Base-by-base conservation (phyloP, 1,284 basidiomycete species). In the Termitomyces sp. region DNA sequence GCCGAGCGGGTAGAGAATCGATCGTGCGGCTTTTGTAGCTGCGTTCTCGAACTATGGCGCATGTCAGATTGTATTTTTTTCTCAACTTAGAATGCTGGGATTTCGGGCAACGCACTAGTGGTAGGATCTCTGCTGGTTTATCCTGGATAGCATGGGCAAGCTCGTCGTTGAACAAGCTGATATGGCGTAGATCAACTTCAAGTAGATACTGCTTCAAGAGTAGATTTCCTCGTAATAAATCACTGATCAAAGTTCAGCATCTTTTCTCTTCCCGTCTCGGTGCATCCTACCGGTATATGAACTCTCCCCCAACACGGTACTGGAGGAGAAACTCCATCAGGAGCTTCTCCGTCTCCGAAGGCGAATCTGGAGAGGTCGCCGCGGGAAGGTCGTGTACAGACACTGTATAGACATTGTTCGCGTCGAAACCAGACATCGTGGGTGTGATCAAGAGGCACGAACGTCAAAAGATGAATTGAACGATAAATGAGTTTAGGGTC, bases 101-200 rank as follows among this genome's bases (percentile, higher is more conserved):
- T n/a, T 6, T 28, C 5, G 28, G 3, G 24, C 28, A 41, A 66
- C 77, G 58, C 57, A 97, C 95, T 62, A 97, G 70, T 21, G 94
- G 93, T 40, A 99, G 75, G 56, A 96, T 83, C 61, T 98, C 97
- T 19, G 88, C 85, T 2, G 97, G 97, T 61, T 80, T 79, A 62
- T 95, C 91, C 65, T 97, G 91, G 53, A 98, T 86, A 26, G 84
- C 83, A 68, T 96, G 92, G 0, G 94, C 94, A 17, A 99, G 78
- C 66, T 96, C 92, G 64, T 97, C 93, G 66, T 95, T 94, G 79
- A 89, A 99, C 21, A 96, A 78, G 60, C 88, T 84, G 44, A 99
- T 73, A 72, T 99, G 94, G 47, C 88, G 83, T 61, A 99, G 80
- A 69, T 97, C 92, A 19, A 99, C 88, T 66, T 99, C 95, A 21